Conservation (phyloP, 2,329 filamentous ascomycete species). For the Aspergillus sp. region DNA sequence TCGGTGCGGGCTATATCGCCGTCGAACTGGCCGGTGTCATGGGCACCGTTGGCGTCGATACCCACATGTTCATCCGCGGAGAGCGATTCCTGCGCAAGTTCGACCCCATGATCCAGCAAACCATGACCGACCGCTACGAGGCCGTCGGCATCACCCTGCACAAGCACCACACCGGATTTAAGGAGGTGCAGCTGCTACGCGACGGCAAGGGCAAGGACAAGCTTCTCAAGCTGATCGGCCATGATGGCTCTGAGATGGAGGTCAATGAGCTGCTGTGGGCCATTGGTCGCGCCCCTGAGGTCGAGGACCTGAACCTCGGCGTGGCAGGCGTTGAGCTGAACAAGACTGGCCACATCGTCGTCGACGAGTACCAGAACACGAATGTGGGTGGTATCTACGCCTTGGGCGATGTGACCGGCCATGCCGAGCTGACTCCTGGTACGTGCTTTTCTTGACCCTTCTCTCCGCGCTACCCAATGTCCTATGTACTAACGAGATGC, state of each 20-base stretch:
- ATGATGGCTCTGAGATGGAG: slow-evolving; percentile 43
- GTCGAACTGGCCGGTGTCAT: slow-evolving; percentile 52
- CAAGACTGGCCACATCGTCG: slow-evolving; percentile 40
- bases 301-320: slow-evolving; percentile 41
- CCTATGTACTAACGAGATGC: not conserved
- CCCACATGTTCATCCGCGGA: slow-evolving; percentile 51
- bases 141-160: slow-evolving; percentile 48
- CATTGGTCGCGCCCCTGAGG: slow-evolving; percentile 47
- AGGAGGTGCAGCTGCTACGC: slow-evolving; percentile 46
- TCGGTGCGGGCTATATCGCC: slow-evolving; percentile 52
- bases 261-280: slow-evolving; percentile 53
- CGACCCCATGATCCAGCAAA: slow-evolving; percentile 52
- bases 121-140: slow-evolving; percentile 52
- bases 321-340: slow-evolving; percentile 42
- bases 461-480: no score
- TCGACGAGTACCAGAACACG: slow-evolving; percentile 53
- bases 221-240: slow-evolving; percentile 42
- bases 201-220: slow-evolving; percentile 48
- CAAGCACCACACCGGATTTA: slow-evolving; percentile 45
- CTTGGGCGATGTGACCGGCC: slow-evolving; percentile 51
- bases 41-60: slow-evolving; percentile 49
- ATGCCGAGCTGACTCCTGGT: slow-evolving; percentile 51
- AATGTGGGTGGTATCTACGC: slow-evolving; percentile 48
- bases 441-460: slow-evolving; percentile 11
- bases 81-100: slow-evolving; percentile 50